Evolutionary conservation across 1,284 basidiomycete species (phyloP).

Genomic region (Porodaedalea pini): DNA sequence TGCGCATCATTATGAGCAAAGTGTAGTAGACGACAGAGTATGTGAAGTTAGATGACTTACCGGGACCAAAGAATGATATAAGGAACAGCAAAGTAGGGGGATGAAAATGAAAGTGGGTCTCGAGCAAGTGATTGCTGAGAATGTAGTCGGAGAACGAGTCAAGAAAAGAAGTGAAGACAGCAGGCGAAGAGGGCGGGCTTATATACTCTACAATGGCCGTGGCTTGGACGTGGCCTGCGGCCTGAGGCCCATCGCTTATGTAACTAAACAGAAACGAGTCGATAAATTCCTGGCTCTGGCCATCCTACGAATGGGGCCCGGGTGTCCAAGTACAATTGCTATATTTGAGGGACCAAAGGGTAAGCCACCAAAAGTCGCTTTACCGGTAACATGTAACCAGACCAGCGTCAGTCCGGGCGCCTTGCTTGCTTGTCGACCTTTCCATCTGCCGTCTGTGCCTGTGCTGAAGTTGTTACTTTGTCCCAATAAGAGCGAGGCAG

Average conservation of each 20-base stretch:
- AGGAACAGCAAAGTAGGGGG: background rate
- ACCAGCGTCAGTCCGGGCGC: background rate
- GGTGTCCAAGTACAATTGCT: too few species aligned
- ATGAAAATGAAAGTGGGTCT: background rate
- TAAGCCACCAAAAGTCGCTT: too few species aligned
- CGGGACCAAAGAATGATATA: background rate
- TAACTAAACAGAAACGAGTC: too few species aligned
- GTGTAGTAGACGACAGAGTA: background rate
- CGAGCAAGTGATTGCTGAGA: background rate
- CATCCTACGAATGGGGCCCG: too few species aligned
- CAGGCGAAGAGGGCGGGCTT: background rate
- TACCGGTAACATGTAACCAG: background rate
- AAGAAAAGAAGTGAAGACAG: background rate
- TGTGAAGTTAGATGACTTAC: background rate
- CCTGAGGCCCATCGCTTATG: background rate
- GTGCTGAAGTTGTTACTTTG: background rate
- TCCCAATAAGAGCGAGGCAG: constrained; percentile 62
- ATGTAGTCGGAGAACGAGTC: background rate
- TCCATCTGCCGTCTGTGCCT: background rate
- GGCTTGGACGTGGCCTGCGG: background rate
- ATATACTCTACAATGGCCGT: background rate
- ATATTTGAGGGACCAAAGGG: too few species aligned
- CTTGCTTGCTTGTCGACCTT: background rate
- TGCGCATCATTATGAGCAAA: background rate
- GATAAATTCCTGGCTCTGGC: too few species aligned